Evolutionary conservation across 2,329 filamentous ascomycete genomes (phyloP).

Genomic region (Scytalidium lignicola): DNA sequence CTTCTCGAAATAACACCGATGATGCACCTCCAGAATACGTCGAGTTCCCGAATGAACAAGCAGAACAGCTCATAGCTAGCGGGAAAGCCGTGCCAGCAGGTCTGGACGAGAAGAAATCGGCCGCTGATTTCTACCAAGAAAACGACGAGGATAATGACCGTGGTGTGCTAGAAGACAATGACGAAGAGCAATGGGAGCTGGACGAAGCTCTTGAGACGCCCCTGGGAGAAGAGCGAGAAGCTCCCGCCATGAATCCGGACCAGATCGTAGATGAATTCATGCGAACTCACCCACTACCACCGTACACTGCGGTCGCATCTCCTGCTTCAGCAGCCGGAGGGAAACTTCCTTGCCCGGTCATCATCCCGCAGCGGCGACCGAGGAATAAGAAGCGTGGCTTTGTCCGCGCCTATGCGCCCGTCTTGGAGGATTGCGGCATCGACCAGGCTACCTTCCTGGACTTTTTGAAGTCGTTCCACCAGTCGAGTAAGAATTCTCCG

Average conservation of each 20-base stretch:
- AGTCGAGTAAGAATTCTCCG: slow-evolving; percentile 32
- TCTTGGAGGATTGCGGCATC: slow-evolving; percentile 40
- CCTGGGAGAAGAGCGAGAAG: not conserved
- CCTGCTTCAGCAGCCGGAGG: not conserved
- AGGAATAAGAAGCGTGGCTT: slow-evolving; percentile 43
- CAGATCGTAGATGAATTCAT: slow-evolving; percentile 15
- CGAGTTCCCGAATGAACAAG: slow-evolving; percentile 13
- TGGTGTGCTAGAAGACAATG: slow-evolving; percentile 13
- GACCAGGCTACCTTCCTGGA: slow-evolving; percentile 42
- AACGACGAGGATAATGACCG: slow-evolving; percentile 7
- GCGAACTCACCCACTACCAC: slow-evolving; percentile 13
- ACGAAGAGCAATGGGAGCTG: slow-evolving; percentile 22
- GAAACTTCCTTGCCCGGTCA: slow-evolving; percentile 38
- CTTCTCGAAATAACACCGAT: not conserved
- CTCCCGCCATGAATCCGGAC: slow-evolving; percentile 5
- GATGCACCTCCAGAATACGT: slow-evolving; percentile 18
- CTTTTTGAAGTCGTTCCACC: slow-evolving; percentile 43
- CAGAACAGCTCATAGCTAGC: slow-evolving; percentile 12
- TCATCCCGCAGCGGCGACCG: slow-evolving; percentile 48
- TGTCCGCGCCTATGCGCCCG: slow-evolving; percentile 46
- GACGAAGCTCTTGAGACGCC: slow-evolving; percentile 14
- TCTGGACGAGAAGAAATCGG: slow-evolving; percentile 5
- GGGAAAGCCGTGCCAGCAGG: slow-evolving; percentile 14
- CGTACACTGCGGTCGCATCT: slow-evolving; percentile 3
- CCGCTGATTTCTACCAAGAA: too few relatives aligned